Evolutionary conservation across 306 rosid genomes (phyloP).

Genomic region (Abrus pulchellus): DNA sequence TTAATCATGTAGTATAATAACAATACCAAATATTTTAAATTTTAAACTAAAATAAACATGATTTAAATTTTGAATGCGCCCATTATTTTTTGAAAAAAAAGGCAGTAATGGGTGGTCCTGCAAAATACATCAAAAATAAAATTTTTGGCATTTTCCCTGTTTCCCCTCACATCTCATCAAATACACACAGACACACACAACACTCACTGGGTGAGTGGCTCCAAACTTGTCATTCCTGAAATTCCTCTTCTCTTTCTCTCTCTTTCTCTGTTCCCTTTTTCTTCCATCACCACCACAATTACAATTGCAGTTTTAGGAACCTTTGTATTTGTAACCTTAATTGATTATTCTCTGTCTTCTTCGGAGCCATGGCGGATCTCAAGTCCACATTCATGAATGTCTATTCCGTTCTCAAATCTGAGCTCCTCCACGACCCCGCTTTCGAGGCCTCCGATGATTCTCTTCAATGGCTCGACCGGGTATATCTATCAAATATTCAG

Average conservation of each 20-base stretch:
- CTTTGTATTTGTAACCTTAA: not conserved
- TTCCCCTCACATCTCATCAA: too few species aligned
- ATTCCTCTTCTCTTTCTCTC: not conserved
- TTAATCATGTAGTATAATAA: too few species aligned
- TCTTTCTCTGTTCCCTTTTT: not conserved
- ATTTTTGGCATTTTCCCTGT: too few species aligned
- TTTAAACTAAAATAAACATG: too few species aligned
- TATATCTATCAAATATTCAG: not conserved
- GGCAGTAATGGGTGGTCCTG: too few species aligned
- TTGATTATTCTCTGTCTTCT: not conserved
- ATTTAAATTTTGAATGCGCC: too few species aligned
- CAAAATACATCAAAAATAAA: too few species aligned
- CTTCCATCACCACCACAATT: not conserved
- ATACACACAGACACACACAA: too few species aligned
- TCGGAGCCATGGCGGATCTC: conserved; percentile 73
- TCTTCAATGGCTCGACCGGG: conserved; percentile 80
- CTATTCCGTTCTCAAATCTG: conserved; percentile 74
- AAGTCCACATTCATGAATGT: conserved; percentile 75
- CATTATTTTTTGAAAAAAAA: too few species aligned
- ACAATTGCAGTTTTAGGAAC: too few species aligned
- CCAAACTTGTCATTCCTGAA: not conserved
- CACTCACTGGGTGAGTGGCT: too few species aligned
- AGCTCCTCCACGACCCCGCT: conserved; percentile 78
- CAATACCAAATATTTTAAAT: too few species aligned
- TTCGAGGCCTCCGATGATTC: conserved; percentile 75